Conservation (phyloP, 179 eudicot genomes). For the Spergularia azorica region DNA sequence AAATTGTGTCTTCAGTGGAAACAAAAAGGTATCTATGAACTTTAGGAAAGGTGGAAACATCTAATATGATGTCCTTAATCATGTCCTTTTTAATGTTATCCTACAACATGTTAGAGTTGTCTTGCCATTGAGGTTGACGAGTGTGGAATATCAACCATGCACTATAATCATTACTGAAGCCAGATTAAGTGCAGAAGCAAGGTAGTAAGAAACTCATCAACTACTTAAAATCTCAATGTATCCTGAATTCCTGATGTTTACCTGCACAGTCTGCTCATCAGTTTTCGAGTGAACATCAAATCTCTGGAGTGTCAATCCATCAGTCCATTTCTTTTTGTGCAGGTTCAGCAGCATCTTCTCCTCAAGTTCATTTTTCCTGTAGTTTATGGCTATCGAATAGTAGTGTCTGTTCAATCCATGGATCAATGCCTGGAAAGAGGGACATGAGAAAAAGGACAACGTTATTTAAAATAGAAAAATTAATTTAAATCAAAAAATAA, state of each 20-base stretch:
- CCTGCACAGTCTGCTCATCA: slow-evolving; percentile 94
- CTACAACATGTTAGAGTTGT: too few species aligned
- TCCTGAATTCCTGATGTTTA: neutral
- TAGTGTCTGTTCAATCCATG: slow-evolving; percentile 93
- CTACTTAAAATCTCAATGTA: neutral
- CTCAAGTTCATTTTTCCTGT: slow-evolving; percentile 91
- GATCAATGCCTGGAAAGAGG: slow-evolving; percentile 67
- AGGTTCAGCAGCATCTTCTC: slow-evolving; percentile 92
- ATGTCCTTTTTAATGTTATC: too few species aligned
- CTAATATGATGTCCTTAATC: too few species aligned
- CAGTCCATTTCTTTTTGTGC: slow-evolving; percentile 96
- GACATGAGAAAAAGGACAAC: neutral
- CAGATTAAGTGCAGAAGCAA: neutral
- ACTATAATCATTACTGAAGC: neutral
- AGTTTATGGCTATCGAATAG: slow-evolving; percentile 88
- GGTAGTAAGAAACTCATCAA: neutral
- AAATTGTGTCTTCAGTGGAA: too few species aligned
- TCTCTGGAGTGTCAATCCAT: slow-evolving; percentile 79
- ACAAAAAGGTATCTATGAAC: too few species aligned
- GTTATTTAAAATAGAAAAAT: neutral
- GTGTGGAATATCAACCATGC: neutral
- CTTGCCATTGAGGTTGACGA: too few species aligned
- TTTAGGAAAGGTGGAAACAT: too few species aligned
- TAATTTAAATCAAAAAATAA: neutral
- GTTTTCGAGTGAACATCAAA: slow-evolving; percentile 87